These are phyloP conservation scores for Antrodiella citrinella DNA, from an alignment of 768 basidiomycete genomes.

Conservation along the genomic window DNA sequence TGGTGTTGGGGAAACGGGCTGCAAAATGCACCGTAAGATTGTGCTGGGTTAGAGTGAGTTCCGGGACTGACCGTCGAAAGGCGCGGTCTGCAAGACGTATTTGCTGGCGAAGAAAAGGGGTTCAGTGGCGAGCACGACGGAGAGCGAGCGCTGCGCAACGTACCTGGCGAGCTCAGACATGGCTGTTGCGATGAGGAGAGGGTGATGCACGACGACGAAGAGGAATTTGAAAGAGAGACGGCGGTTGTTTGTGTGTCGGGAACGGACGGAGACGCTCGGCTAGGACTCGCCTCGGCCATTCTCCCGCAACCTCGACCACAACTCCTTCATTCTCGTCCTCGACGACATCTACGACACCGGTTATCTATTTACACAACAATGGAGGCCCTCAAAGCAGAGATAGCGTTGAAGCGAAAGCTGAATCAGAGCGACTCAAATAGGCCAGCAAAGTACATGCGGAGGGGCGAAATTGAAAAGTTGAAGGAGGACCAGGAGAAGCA, in stretches of 20 bases:
- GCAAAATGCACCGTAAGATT: constrained; percentile 10
- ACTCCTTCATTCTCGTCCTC: not conserved
- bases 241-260: constrained; percentile 20
- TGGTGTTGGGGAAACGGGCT: constrained; percentile 87
- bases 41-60: constrained; percentile 3
- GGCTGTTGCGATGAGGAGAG: constrained; percentile 41
- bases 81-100: constrained; percentile 88
- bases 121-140: not conserved
- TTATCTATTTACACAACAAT: constrained; percentile 32
- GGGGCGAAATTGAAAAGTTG: constrained; percentile 80
- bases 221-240: constrained; percentile 11
- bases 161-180: constrained; percentile 51
- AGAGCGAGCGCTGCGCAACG: constrained; percentile 1
- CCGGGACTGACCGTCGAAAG: constrained; percentile 70
- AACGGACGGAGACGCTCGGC: constrained; percentile 7
- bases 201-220: constrained; percentile 3
- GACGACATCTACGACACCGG: not conserved
- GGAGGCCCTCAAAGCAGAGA: constrained; percentile 88
- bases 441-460: constrained; percentile 81
- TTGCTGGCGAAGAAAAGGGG: constrained; percentile 38
- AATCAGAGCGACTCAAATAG: constrained; percentile 43
- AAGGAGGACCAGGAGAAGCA: constrained; percentile 38
- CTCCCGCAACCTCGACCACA: not conserved
- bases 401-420: constrained; percentile 80
- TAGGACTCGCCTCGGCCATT: not conserved